Base-by-base conservation (phyloP, 148 eudicot species). In the Pharnaceum exiguum region DNA sequence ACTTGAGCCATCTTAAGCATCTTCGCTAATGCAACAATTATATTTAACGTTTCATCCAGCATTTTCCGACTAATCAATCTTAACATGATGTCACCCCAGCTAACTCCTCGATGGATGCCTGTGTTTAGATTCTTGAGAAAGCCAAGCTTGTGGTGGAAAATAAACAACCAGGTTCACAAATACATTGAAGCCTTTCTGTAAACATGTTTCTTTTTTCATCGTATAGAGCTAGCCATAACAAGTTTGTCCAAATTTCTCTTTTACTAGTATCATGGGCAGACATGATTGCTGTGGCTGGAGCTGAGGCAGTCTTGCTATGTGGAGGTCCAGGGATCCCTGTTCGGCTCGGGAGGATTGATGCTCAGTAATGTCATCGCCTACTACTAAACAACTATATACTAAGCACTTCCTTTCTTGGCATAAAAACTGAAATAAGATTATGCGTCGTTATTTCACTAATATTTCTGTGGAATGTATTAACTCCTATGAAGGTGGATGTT, bases 211-310 rank as follows among this genome's bases (percentile, higher is more conserved):
- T 36, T 3, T 55, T 62, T 19, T 27, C 27, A 25, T 16, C 18
- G 5, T 38, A 33, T 23, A 24, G 45, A 53, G 62, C 19, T 24
- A 55, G 49, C n/a, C 5, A 25, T 57, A 60, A 51, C 66, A 65
- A 68, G 55, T 51, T 21, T 8, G 30, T 24, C 10, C 30, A 36
- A 56, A 31, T 52, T 75, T 55, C 58, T 55, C 43, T 57, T 42
- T 42, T 35, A 21, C 46, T 46, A 93, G 96, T 88, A 45, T 93
- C 96, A 43, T 81, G 94, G 98, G 95, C 98, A 22, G 98, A 93
- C 80, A 71, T 85, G 77, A 93, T 88, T 66, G 84, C 89, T 55
- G 76, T 85, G 63, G 98, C 84, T 51, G 96, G 98, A 75, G 96
- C 96, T 27, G 96, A 88, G 76, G 95, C 95, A 57, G 90, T 88